phyloP scores from a whole-genome alignment of 768 basidiomycete species.

The Filobasidium wieringae region DNA sequence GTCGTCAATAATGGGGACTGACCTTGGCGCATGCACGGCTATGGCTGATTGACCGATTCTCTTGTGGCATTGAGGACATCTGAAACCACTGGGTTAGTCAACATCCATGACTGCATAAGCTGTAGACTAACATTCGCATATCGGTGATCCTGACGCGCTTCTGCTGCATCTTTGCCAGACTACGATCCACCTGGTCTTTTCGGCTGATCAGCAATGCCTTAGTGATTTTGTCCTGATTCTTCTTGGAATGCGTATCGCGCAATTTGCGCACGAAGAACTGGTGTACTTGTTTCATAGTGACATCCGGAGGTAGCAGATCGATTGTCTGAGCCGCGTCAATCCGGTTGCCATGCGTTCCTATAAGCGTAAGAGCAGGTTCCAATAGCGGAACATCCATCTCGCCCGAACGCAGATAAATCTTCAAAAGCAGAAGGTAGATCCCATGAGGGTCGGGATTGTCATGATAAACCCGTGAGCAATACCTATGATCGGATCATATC shows the following conservation, averaged over 20 bases:
- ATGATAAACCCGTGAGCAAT: conserved; percentile 74
- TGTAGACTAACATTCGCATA: conserved; percentile 65
- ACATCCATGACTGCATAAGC: background rate
- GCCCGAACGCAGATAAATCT: conserved; percentile 60
- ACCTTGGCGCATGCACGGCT: conserved; percentile 82
- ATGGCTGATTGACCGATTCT: conserved; percentile 85
- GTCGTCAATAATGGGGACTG: no score
- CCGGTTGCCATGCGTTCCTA: conserved; percentile 68
- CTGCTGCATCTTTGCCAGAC: conserved; percentile 62
- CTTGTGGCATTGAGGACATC: conserved; percentile 93
- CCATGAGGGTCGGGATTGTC: conserved; percentile 46
- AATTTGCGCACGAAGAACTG: conserved; percentile 62
- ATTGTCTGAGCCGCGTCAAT: conserved; percentile 73
- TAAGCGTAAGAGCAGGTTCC: conserved; percentile 71
- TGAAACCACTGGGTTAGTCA: conserved; percentile 31
- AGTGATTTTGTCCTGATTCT: conserved; percentile 52
- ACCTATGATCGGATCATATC: conserved; percentile 45
- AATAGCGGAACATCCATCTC: conserved; percentile 40
- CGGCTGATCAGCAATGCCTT: conserved; percentile 61
- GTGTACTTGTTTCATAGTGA: conserved; percentile 67
- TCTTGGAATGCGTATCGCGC: conserved; percentile 52
- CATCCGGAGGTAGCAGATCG: conserved; percentile 76
- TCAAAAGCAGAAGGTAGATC: conserved; percentile 73
- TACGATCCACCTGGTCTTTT: conserved; percentile 61
- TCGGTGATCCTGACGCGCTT: conserved; percentile 81